These are phyloP conservation scores for Brassica juncea DNA, from an alignment of 345 rosid genomes.

Conservation along the genomic window DNA sequence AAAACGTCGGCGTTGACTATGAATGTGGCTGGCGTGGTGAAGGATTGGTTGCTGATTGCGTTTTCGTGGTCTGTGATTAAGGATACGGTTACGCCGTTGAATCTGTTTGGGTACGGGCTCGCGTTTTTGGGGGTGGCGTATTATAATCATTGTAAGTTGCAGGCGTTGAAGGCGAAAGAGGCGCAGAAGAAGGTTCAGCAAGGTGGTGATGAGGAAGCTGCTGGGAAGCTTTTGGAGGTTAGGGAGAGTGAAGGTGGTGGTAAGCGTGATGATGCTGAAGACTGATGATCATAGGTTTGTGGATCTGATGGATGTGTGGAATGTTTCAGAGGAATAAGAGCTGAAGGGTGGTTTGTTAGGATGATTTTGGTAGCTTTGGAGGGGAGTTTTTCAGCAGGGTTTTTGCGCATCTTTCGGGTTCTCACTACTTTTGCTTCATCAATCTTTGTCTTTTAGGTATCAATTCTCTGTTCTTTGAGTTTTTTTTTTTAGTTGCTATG, in stretches of 20 bases:
- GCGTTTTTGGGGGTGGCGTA: constrained; percentile 93
- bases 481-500: background rate
- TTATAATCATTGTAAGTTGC: constrained; percentile 87
- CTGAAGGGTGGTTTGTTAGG: constrained; percentile 25
- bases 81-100: constrained; percentile 90
- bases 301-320: constrained; percentile 7
- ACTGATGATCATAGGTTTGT: constrained; percentile 35
- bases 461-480: constrained; percentile 17
- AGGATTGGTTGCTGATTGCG: constrained; percentile 94
- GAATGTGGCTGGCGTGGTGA: constrained; percentile 98
- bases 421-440: background rate
- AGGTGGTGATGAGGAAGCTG: constrained; percentile 60
- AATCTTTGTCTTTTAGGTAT: constrained; percentile 1
- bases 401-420: constrained; percentile 12
- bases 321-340: constrained; percentile 35
- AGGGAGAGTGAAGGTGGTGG: constrained; percentile 66
- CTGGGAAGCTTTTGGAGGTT: constrained; percentile 74
- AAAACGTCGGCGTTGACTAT: constrained; percentile 95
- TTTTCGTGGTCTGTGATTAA: constrained; percentile 97
- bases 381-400: constrained; percentile 14
- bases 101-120: constrained; percentile 82
- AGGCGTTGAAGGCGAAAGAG: constrained; percentile 87
- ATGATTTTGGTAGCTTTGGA: constrained; percentile 24
- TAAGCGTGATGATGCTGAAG: constrained; percentile 61
- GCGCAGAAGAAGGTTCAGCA: constrained; percentile 81